Base-by-base conservation (phyloP, 177 flowering plant genomes). In the Telopea speciosissima region DNA sequence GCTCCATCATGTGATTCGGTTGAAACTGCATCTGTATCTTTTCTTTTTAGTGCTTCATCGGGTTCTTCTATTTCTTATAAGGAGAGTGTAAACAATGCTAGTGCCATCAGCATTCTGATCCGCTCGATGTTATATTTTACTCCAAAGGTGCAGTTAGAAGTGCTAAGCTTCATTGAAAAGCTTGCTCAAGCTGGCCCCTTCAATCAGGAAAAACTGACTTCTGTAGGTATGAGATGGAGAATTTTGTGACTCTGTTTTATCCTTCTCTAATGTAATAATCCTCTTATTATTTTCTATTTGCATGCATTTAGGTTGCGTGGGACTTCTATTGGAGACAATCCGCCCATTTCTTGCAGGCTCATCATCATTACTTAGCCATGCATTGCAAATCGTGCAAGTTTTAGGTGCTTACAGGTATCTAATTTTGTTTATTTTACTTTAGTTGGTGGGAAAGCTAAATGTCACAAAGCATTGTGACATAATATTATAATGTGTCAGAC, bases 191-290 rank as follows among this genome's bases (percentile, higher is more conserved):
- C 89, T 65, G 87, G 97, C 33, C 81, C 94, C 49, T 93, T 87
- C 75, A 96, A 96, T 80, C 93, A 88, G 84, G 99, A 96, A 84
- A 93, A 83, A 72, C 89, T 96, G 67, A 90, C 98, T 52, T 89
- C 97, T 77, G 87, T 90, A 80, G 99, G 99, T 96, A 79, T 58
- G 95, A 66, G 68, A 49, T 26, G 63, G 31, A 28, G 25, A 21
- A 36, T 75, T 23, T 17, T 45, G 49, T 63, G 40, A 31, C 72
- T 63, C 19, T 73, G 60, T 24, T 71, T 24, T 22, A 10, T 65
- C 8, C 54, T 12, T 3, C 54, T 5, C 14, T 1, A 31, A 7
- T 12, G 25, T 40, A 40, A 10, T 33, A 5, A 17, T 73, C 63
- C 69, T 64, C 76, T 71, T 52, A 60, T 58, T 17, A 3, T 59